Conservation (phyloP, 176 grass and related monocot species). For the Lolium perenne region DNA sequence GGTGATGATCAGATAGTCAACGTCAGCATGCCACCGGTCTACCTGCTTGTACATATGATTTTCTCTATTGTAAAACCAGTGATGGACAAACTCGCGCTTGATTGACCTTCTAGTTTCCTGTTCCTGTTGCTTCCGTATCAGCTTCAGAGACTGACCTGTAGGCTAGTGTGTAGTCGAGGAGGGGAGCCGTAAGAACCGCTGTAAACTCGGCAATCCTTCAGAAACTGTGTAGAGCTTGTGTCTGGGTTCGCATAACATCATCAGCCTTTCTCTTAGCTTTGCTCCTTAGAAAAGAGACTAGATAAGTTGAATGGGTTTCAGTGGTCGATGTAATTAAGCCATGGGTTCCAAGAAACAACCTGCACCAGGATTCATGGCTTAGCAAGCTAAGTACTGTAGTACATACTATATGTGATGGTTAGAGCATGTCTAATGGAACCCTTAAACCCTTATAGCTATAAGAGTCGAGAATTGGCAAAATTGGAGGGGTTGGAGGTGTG, state of each 20-base stretch:
- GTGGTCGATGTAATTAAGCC: conserved; percentile 6
- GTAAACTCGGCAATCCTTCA: conserved; percentile 20
- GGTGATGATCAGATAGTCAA: conserved; percentile 51
- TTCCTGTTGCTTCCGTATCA: neutral
- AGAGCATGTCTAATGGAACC: too few relatives aligned
- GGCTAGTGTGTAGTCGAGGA: conserved; percentile 21
- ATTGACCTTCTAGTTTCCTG: conserved; percentile 25
- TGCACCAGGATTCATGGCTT: conserved; percentile 15
- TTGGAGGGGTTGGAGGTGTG: too few relatives aligned
- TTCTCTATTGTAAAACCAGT: conserved; percentile 23
- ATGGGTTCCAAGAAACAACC: neutral
- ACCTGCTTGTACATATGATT: conserved; percentile 48
- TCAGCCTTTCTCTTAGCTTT: neutral
- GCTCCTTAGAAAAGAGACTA: conserved; percentile 1
- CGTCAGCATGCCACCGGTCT: neutral
- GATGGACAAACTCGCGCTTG: conserved; percentile 28
- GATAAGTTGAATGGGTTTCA: conserved; percentile 18
- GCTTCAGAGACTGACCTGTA: conserved; percentile 40
- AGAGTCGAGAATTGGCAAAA: too few relatives aligned
- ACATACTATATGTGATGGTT: conserved; percentile 8
- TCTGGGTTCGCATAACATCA: conserved; percentile 33
- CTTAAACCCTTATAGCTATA: too few relatives aligned
- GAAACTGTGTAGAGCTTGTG: conserved; percentile 37
- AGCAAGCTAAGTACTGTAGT: neutral
- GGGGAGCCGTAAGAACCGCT: conserved; percentile 25